Base-by-base conservation (phyloP, 106 monocot genomes). In the Allium cepa region DNA sequence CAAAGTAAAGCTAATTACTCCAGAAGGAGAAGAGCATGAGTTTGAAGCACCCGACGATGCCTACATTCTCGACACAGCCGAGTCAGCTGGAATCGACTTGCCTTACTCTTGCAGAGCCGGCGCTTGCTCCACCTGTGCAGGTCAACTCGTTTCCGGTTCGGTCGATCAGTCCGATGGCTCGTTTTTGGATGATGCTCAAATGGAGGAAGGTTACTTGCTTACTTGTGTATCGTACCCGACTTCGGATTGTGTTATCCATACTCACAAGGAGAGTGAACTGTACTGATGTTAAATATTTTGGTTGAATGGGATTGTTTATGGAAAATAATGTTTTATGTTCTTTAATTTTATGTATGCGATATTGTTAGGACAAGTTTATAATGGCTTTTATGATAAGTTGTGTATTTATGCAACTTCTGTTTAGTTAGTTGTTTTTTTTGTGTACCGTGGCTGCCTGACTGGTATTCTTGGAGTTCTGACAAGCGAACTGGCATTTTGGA, bases 151-250 rank as follows among this genome's bases (percentile, higher is more conserved):
- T 15, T 73, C 79, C 0, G 89, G 93, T 8, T 62, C 80, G 9
- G 86, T 89, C 16, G 84, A 94, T 63, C 93, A 90, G 64, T 86
- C 84, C 4, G 93, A 94, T 59, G 93, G 84, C n/a, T 89, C 86
- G 9, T 94, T 90, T 71, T 81, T 94, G 10, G 89, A 90, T n/a
- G 89, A 94, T 0, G 15, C 1, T 9, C 79, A 81, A 76, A 79
- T 79, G 56, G 75, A 59, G 16, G 71, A 86, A 16, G 86, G 89
- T 0, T 90, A 89, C 16, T 27, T 84, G 26, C 75, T 94, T 47
- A 90, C 85, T 0, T 93, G 93, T 52, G 62, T 94, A 51, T 74
- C 89, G 3, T 84, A 86, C 71, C 89, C 89, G 3, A 85, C 56
- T 16, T 56, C 83, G 7, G 88, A 93, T 55, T 93, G 88, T 46